phyloP scores from a whole-genome alignment of 2,329 filamentous ascomycete species.

The Truncatella angustata region DNA sequence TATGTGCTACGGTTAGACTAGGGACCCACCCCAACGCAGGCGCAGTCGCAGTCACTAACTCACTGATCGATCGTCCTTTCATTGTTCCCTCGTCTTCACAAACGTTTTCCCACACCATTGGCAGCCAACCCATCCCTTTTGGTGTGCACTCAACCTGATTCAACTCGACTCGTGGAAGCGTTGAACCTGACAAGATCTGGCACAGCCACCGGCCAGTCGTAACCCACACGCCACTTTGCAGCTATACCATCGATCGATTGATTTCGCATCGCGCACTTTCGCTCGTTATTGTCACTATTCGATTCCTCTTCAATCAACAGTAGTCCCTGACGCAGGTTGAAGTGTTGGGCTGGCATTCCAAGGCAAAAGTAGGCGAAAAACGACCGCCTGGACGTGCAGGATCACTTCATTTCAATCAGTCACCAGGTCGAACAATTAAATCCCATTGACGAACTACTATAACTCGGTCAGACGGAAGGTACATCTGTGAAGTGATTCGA shows the following conservation, averaged over 20 bases:
- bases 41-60: too few relatives aligned
- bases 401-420: not conserved
- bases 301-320: not conserved
- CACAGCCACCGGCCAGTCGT: conserved; percentile 5
- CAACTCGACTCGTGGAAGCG: not conserved
- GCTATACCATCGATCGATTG: conserved; percentile 7
- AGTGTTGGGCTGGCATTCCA: not conserved
- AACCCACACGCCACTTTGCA: not conserved
- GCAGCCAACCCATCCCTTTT: not conserved
- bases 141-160: not conserved
- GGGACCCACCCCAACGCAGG: too few relatives aligned
- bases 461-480: too few relatives aligned
- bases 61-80: not conserved
- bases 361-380: not conserved
- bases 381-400: conserved; percentile 5
- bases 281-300: conserved; percentile 1
- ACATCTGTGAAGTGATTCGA: too few relatives aligned
- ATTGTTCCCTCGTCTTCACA: not conserved
- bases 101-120: not conserved
- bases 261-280: conserved; percentile 10
- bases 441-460: too few relatives aligned
- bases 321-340: not conserved
- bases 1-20: too few relatives aligned
- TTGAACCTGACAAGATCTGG: not conserved
- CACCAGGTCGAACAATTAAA: not conserved